Percentiles rank a stretch among this genome's conserved stretches.
phyloP scores from a whole-genome alignment of 805 yeast genomes.

The Myxozyma neglecta region DNA sequence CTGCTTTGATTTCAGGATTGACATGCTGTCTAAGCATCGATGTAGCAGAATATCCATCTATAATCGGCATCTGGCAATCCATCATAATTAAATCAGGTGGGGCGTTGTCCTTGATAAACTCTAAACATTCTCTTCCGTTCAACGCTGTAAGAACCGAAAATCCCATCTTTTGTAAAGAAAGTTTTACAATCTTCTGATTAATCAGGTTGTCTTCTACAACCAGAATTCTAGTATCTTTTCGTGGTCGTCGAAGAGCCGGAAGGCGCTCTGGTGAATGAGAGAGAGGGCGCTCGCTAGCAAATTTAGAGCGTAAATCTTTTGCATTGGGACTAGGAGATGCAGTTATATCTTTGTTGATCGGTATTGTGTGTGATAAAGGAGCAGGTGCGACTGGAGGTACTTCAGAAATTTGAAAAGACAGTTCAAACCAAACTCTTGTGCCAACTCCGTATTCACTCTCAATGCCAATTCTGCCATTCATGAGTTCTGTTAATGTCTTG shows the following conservation, averaged over 20 bases:
- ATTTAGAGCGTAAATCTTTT: not conserved
- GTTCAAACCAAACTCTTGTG: slow-evolving; percentile 9
- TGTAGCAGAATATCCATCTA: slow-evolving; percentile 39
- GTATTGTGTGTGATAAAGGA: not conserved
- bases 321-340: not conserved
- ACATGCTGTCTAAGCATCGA: slow-evolving; percentile 19
- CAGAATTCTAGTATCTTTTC: slow-evolving; percentile 1
- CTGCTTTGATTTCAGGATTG: slow-evolving; percentile 44
- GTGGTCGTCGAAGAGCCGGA: not conserved
- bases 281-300: not conserved
- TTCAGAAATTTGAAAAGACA: slow-evolving; percentile 6
- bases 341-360: not conserved
- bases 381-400: not conserved
- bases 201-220: slow-evolving; percentile 20
- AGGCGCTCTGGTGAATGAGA: not conserved
- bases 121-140: slow-evolving; percentile 17
- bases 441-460: slow-evolving; percentile 10
- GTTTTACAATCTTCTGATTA: slow-evolving; percentile 18
- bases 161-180: slow-evolving; percentile 10
- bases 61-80: slow-evolving; percentile 39
- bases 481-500: slow-evolving; percentile 11
- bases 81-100: slow-evolving; percentile 35
- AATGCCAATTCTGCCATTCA: slow-evolving; percentile 11
- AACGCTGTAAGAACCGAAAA: slow-evolving; percentile 10
- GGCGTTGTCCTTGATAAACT: not conserved